These are phyloP conservation scores for Trichophyton mentagrophytes DNA, from an alignment of 2,329 filamentous ascomycete genomes.

Conservation along the genomic window DNA sequence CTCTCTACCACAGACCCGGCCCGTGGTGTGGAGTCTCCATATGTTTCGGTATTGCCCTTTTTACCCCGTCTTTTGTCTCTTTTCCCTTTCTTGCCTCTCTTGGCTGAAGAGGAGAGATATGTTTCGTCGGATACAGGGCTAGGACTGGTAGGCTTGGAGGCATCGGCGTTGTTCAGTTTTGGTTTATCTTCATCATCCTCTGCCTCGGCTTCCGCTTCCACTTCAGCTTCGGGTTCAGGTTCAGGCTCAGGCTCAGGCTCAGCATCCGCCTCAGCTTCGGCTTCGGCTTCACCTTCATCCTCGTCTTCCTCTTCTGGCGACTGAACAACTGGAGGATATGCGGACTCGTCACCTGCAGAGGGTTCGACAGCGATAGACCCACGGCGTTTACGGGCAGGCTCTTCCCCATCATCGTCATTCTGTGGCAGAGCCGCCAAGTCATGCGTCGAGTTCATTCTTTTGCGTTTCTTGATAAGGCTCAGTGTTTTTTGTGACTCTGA, in stretches of 20 bases:
- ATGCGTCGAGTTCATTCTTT: slow-evolving; percentile 26
- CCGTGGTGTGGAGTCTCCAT: slow-evolving; percentile 23
- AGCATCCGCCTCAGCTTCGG: slow-evolving; percentile 20
- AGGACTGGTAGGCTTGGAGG: neutral
- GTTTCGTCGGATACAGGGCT: neutral
- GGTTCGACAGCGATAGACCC: slow-evolving; percentile 27
- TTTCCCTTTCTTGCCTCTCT: slow-evolving; percentile 30
- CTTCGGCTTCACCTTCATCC: slow-evolving; percentile 15
- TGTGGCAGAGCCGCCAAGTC: slow-evolving; percentile 15
- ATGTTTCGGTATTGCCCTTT: slow-evolving; percentile 26
- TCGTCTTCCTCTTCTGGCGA: slow-evolving; percentile 17
- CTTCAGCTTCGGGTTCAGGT: slow-evolving; percentile 15
- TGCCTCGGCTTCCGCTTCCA: neutral
- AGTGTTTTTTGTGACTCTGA: slow-evolving; percentile 17
- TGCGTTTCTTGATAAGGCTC: slow-evolving; percentile 27
- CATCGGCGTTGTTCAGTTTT: neutral
- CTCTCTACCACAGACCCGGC: slow-evolving; percentile 21
- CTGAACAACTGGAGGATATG: neutral
- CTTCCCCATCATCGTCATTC: slow-evolving; percentile 21
- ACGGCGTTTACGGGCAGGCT: slow-evolving; percentile 31
- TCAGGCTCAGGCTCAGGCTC: slow-evolving; percentile 12
- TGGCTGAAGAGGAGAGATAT: slow-evolving; percentile 18
- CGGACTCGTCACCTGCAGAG: neutral
- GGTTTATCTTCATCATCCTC: slow-evolving; percentile 20
- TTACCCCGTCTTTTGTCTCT: slow-evolving; percentile 36